Evolutionary conservation across 768 basidiomycete species (phyloP), one percentile per base, ranked within the genome.

Genomic region (Pisolithus tinctorius): DNA sequence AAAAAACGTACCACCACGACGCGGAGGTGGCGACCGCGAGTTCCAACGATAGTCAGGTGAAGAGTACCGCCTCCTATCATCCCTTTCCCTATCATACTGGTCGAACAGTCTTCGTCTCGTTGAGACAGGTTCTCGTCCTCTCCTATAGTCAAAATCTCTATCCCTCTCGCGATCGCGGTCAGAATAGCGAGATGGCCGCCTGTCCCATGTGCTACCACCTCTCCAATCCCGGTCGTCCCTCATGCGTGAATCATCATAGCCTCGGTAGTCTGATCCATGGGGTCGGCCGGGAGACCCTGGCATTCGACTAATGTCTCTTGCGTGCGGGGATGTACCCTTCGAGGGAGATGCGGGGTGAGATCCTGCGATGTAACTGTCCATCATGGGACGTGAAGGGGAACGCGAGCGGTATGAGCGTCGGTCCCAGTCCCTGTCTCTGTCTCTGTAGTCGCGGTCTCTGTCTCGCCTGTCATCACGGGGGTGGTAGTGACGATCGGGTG

Each of bases 401-500:
- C 43, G 43, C 43, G 26, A 27, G 25, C 43, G 43, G 27, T 45
- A 45, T n/a, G 43, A 29, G 43, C 43, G 43, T 26, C 55, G 55
- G 30, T 66, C 49, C 13, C 50, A 11, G 2, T 51, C 50, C 1
- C 49, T 9, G 40, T 50, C 49, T 26, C 49, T 42, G 17, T 50
- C 42, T 41, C 48, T 49, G n/a, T 41, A 20, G 23, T 50, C 41
- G 13, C 49, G n/a, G 4, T 52, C 47, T 14, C 51, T 14, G 20
- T 52, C 51, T 4, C 48, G 23, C 25, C 61, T 44, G 41, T 67
- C 64, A 52, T 69, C 65, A 7, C 61, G 50, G 38, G 45, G 48
- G 39, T 55, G 57, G 36, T 53, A 17, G 23, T 64, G 54, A 34
- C 59, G 55, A 27, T 69, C 67, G 36, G 66, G 67, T 2, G 60